Conservation (phyloP, 441 rosid genomes). For the Sinapis alba region DNA sequence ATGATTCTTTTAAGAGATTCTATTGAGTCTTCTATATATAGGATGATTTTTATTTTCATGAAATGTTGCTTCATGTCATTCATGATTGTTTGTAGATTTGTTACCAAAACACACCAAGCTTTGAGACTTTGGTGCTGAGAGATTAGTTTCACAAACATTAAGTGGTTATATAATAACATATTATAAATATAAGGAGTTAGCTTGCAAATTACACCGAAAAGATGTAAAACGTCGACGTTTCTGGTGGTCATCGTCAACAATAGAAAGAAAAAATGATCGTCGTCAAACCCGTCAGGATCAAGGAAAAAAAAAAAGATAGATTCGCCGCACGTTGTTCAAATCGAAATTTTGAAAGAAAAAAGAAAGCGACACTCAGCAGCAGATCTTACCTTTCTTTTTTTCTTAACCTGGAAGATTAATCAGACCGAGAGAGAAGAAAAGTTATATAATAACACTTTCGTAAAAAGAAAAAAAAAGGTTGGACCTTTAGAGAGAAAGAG, state of each 20-base stretch:
- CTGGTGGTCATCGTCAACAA: constrained; percentile 30
- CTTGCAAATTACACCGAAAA: constrained; percentile 3
- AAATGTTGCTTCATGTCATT: not conserved
- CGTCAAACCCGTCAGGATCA: constrained; percentile 32
- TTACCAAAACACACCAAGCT: not conserved
- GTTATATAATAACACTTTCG: not conserved
- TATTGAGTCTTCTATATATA: not conserved
- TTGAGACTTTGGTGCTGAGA: not conserved
- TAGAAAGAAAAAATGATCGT: constrained; percentile 33
- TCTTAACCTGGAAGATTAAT: constrained; percentile 29
- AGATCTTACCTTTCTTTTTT: not conserved
- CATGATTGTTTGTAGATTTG: not conserved
- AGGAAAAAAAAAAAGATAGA: constrained; percentile 9
- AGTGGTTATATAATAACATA: not conserved
- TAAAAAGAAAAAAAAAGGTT: not conserved
- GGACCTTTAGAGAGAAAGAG: constrained; percentile 19
- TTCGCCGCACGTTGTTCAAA: constrained; percentile 43
- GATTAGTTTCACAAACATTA: not conserved
- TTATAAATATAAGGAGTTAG: not conserved
- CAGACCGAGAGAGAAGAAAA: not conserved
- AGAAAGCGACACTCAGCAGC: constrained; percentile 5
- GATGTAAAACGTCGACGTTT: constrained; percentile 12
- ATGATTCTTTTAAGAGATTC: not conserved
- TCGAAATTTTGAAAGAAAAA: constrained; percentile 18
- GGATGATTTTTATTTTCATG: not conserved